These are phyloP conservation scores for Euclidium syriacum DNA, from an alignment of 345 rosid species.

Conservation along the genomic window DNA sequence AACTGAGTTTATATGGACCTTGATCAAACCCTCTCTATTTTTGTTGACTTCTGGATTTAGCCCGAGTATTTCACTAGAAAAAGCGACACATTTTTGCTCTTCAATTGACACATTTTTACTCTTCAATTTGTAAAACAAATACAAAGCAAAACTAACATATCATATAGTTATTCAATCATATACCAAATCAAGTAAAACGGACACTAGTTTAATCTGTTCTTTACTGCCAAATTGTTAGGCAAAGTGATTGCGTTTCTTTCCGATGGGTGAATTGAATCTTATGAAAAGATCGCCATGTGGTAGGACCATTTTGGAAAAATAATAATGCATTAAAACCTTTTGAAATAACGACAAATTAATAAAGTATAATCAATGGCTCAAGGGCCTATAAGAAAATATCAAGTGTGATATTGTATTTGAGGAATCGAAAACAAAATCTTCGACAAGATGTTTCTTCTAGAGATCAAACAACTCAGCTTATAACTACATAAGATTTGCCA, in stretches of 20 bases:
- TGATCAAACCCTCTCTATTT: too few species aligned
- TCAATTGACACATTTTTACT: too few species aligned
- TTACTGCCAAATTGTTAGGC: neutral
- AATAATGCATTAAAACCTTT: constrained; percentile 7
- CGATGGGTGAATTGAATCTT: constrained; percentile 13
- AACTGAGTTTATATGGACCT: too few species aligned
- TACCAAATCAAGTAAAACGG: neutral
- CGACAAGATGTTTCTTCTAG: neutral
- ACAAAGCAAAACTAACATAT: neutral
- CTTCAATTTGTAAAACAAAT: too few species aligned
- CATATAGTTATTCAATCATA: neutral
- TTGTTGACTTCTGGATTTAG: too few species aligned
- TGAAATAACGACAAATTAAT: constrained; percentile 3
- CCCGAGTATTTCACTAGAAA: too few species aligned
- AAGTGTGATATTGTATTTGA: neutral
- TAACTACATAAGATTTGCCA: neutral
- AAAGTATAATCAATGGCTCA: neutral
- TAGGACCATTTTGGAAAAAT: constrained; percentile 20
- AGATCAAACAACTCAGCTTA: constrained; percentile 18
- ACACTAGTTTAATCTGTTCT: constrained; percentile 1
- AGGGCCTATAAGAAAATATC: neutral
- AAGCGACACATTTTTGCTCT: too few species aligned
- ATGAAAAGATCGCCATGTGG: constrained; percentile 22
- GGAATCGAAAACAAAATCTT: constrained; percentile 2
- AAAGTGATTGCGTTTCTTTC: constrained; percentile 16